Evolutionary conservation across 2,329 filamentous ascomycete species (phyloP).

Genomic region (Orbilia brochopaga): DNA sequence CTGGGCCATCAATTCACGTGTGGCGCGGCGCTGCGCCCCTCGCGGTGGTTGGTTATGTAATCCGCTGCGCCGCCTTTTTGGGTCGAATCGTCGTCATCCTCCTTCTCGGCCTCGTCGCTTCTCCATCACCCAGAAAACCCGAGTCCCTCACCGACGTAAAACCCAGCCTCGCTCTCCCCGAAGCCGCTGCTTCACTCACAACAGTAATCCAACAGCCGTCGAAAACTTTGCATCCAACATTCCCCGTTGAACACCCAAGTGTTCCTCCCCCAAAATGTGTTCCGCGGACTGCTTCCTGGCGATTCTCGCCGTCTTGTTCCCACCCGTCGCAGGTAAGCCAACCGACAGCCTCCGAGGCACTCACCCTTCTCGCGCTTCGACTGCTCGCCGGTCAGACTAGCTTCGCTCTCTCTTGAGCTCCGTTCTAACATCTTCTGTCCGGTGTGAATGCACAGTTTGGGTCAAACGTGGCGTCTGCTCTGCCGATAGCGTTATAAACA

Average conservation of each 20-base stretch:
- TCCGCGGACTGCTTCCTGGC: slow-evolving; percentile 62
- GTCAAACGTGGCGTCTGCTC: slow-evolving; percentile 93
- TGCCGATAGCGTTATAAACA: slow-evolving; percentile 91
- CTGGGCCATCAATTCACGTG: neutral
- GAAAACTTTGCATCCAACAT: neutral
- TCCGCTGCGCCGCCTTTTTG: neutral
- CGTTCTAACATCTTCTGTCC: too few species aligned
- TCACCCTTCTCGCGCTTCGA: slow-evolving; percentile 5
- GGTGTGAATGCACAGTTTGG: slow-evolving; percentile 73
- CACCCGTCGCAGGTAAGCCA: slow-evolving; percentile 68
- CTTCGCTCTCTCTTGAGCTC: slow-evolving; percentile 55
- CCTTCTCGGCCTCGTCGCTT: neutral
- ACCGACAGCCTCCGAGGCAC: slow-evolving; percentile 14
- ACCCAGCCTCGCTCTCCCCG: neutral
- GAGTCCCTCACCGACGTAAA: neutral
- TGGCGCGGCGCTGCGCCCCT: neutral
- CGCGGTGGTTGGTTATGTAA: neutral
- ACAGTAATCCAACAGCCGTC: neutral
- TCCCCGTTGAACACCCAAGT: too few species aligned
- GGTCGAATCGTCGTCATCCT: neutral
- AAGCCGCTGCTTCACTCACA: neutral
- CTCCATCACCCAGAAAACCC: neutral
- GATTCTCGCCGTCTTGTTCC: slow-evolving; percentile 69
- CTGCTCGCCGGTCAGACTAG: slow-evolving; percentile 45
- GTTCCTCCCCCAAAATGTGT: slow-evolving; percentile 24